These are phyloP conservation scores for Umbellularia californica DNA, from an alignment of 164 flowering plant species.

Conservation along the genomic window DNA sequence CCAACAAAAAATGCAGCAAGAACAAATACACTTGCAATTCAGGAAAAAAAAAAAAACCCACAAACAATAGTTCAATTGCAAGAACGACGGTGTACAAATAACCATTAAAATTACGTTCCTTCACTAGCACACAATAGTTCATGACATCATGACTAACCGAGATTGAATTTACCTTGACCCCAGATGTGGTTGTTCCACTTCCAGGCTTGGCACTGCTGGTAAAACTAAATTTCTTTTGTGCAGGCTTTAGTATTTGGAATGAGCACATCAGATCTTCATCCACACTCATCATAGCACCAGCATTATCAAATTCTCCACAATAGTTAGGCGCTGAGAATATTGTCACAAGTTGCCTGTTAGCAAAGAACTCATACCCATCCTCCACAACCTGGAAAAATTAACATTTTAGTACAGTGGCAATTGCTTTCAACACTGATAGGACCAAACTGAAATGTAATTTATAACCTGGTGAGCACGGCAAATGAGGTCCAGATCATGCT, in stretches of 20 bases:
- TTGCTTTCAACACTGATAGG: not conserved
- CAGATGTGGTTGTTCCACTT: too few relatives aligned
- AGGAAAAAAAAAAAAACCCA: too few relatives aligned
- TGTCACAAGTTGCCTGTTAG: conserved; percentile 78
- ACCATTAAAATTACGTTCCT: too few relatives aligned
- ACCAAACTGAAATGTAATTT: not conserved
- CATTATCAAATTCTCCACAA: conserved; percentile 88
- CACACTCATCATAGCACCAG: conserved; percentile 93
- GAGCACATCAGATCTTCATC: conserved; percentile 88
- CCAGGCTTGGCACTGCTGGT: not conserved
- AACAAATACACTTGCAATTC: too few relatives aligned
- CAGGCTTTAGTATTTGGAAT: conserved; percentile 78
- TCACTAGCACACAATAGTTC: too few relatives aligned
- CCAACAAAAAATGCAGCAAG: too few relatives aligned
- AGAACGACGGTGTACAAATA: too few relatives aligned
- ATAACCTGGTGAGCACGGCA: conserved; percentile 86
- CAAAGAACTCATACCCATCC: conserved; percentile 89
- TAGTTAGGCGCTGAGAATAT: conserved; percentile 87
- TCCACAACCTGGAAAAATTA: conserved; percentile 67
- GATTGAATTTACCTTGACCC: too few relatives aligned
- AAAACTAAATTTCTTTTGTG: conserved; percentile 50
- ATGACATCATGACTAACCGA: too few relatives aligned
- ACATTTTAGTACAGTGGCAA: not conserved
- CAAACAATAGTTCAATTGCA: too few relatives aligned
- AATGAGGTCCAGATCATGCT: conserved; percentile 78